Percentiles rank a stretch among this genome's conserved stretches.
phyloP scores from a whole-genome alignment of 208 protist species.

The Acanthamoeba lenticulata region DNA sequence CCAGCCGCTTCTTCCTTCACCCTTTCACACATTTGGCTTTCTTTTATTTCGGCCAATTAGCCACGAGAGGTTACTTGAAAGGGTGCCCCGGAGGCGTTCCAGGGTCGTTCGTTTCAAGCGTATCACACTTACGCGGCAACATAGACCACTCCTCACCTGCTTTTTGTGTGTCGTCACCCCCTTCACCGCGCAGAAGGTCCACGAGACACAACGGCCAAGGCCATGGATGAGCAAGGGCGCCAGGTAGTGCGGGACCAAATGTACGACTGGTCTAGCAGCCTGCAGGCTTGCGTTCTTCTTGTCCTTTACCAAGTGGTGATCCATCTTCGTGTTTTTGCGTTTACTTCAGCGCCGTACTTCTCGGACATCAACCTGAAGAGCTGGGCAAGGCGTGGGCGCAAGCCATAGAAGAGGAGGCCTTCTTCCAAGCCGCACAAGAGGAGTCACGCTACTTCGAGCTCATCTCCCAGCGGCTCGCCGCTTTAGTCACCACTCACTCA shows the following conservation, averaged over 20 bases:
- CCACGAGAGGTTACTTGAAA: too few species aligned
- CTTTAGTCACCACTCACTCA: neutral
- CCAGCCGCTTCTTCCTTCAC: neutral
- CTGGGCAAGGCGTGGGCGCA: neutral
- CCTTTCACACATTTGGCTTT: too few species aligned
- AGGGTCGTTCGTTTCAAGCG: too few species aligned
- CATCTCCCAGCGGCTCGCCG: neutral
- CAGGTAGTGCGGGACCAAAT: neutral
- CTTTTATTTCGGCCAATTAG: too few species aligned
- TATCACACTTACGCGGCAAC: neutral
- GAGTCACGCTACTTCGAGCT: neutral
- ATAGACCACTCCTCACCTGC: neutral
- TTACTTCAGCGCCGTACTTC: neutral
- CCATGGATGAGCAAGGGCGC: neutral
- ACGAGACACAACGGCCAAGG: neutral
- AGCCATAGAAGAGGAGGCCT: neutral
- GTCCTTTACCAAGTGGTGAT: too few species aligned
- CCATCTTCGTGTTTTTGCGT: too few species aligned
- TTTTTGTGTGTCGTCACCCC: too few species aligned
- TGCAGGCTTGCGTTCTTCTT: too few species aligned
- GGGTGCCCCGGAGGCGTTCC: too few species aligned
- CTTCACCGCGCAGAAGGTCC: neutral
- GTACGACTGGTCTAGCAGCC: too few species aligned
- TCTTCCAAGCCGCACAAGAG: neutral
- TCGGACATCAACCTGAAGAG: neutral